Evolutionary conservation across 1,284 basidiomycete genomes (phyloP), one percentile per base, ranked within the genome.

Genomic region (Rhodofomes roseus): DNA sequence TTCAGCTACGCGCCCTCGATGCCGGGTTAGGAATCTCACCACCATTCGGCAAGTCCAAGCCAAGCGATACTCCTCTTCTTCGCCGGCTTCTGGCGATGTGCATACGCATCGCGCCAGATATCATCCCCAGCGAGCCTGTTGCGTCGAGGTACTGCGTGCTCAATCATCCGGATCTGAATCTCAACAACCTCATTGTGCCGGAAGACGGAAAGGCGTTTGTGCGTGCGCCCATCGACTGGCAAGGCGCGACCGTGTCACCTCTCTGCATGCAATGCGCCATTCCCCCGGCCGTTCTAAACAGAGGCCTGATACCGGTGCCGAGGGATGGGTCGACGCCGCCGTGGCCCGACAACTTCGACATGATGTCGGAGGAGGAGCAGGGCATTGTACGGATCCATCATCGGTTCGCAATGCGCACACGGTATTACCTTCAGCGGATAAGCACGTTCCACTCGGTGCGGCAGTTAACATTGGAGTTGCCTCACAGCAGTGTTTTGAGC

Each of bases 151-250:
- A 16, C 60, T 54, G n/a, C 1, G 55, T 56, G 18, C 50, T 62
- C 9, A 62, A 56, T 27, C 60, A 62, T 46, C 60, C 60, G 11
- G 51, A 62, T 20, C 50, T 62, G 5, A 12, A 48, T 12, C 54
- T 62, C 6, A 29, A 20, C 14, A 62, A 59, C 27, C 55, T 59
- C 43, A 56, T 62, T 20, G 56, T 59, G 4, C 44, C 60, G 16
- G 12, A 48, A 9, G 55, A 59, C 9, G 60, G 60, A 18, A 22
- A 18, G 6, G 44, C 57, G 11, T 36, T 7, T 22, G 36, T 59
- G 27, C 23, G 9, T n/a, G 2, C 31, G n/a, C 25, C 12, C 14
- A 59, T 62, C 25, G 57, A 62, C 57, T 62, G 57, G 60, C 60
- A 62, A 23, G 54, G 57, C 4, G 54, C 60, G 31, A 57, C 57